Conservation (phyloP, 768 basidiomycete species). For the Solioccasus polychromus region DNA sequence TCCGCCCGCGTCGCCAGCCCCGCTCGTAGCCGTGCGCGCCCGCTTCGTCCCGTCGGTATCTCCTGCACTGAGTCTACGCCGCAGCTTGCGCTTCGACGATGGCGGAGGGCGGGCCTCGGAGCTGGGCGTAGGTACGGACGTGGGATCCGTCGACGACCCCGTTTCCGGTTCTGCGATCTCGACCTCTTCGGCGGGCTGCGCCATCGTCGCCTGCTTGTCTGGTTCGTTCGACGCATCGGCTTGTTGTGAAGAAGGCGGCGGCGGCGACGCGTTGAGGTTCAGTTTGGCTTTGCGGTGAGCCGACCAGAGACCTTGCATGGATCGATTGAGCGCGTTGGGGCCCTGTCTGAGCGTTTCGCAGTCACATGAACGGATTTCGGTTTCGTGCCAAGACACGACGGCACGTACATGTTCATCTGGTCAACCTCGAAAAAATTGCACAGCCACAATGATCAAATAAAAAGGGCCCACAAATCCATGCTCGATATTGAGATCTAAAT, state of each 20-base stretch:
- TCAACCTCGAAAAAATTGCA: not conserved
- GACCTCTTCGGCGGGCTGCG: conserved; percentile 11
- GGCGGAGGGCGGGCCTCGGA: conserved; percentile 19
- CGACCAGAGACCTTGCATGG: conserved; percentile 80
- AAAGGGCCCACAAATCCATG: too few relatives aligned
- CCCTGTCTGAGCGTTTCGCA: conserved; percentile 54
- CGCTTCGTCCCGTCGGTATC: conserved; percentile 58
- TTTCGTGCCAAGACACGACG: not conserved
- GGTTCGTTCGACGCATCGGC: conserved; percentile 18
- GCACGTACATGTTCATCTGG: too few relatives aligned
- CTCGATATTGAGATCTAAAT: too few relatives aligned
- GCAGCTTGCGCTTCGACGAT: conserved; percentile 60
- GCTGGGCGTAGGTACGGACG: not conserved
- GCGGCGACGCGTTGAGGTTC: conserved; percentile 59
- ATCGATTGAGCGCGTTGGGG: conserved; percentile 70
- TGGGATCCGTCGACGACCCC: not conserved
- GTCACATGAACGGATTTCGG: conserved; percentile 10
- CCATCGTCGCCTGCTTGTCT: too few relatives aligned
- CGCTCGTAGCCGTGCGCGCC: conserved; percentile 36
- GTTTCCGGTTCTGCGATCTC: too few relatives aligned
- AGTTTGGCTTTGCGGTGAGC: conserved; percentile 60
- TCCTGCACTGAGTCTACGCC: conserved; percentile 42
- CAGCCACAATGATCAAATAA: too few relatives aligned
- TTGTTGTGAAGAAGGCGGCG: not conserved
- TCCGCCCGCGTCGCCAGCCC: conserved; percentile 13